Conservation (phyloP, 2,329 filamentous ascomycete species). For the Fusarium xyrophilum region DNA sequence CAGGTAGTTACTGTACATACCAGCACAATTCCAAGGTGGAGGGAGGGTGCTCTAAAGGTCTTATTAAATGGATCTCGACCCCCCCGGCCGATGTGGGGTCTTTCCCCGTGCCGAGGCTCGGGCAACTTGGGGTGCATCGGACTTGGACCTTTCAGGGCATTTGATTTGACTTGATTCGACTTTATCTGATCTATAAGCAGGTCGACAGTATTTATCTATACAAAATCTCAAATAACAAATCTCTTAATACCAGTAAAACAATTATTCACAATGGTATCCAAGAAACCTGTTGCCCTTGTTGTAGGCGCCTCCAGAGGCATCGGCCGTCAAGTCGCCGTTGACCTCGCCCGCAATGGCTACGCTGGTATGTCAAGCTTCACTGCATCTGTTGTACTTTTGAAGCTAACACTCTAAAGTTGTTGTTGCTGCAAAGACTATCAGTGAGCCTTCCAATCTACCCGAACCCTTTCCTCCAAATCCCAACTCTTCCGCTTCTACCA, state of each 20-base stretch:
- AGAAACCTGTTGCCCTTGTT: slow-evolving; percentile 69
- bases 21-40: background rate
- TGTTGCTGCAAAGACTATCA: slow-evolving; percentile 77
- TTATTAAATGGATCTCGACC: slow-evolving; percentile 4
- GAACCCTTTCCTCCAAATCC: slow-evolving; percentile 75
- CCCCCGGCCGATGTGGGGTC: slow-evolving; percentile 27
- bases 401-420: slow-evolving; percentile 59
- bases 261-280: slow-evolving; percentile 25
- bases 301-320: slow-evolving; percentile 82
- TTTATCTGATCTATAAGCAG: slow-evolving; percentile 1
- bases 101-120: background rate
- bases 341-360: slow-evolving; percentile 75
- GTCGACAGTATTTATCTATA: background rate
- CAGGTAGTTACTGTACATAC: background rate
- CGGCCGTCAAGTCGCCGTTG: slow-evolving; percentile 79
- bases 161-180: background rate
- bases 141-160: background rate
- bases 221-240: background rate
- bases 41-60: background rate
- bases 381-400: background rate
- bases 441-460: slow-evolving; percentile 61
- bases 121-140: background rate
- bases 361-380: slow-evolving; percentile 57
- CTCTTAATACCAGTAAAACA: background rate
- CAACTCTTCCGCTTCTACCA: slow-evolving; percentile 77